Evolutionary conservation across 2,329 filamentous ascomycete species (phyloP).

Genomic region (Incumbomyces delicatus): DNA sequence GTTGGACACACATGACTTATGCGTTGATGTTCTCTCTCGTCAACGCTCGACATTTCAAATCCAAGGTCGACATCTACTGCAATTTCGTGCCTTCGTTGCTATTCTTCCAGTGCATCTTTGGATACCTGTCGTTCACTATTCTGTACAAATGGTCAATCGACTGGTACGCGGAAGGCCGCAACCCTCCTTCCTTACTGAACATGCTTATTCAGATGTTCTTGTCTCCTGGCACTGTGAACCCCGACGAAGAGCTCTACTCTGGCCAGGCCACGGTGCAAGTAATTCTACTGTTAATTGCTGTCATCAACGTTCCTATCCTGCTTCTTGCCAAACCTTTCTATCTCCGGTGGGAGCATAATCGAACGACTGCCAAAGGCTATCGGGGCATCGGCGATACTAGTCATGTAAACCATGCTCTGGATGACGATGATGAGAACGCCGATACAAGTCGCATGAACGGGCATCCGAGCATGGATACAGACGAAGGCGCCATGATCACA

Average conservation of each 20-base stretch:
- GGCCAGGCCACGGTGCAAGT: constrained; percentile 71
- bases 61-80: constrained; percentile 88
- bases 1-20: constrained; percentile 92
- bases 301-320: constrained; percentile 78
- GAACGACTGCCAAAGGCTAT: constrained; percentile 77
- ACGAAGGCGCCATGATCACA: constrained; percentile 80
- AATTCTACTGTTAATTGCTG: constrained; percentile 67
- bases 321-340: constrained; percentile 95
- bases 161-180: constrained; percentile 58
- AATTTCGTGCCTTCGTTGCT: constrained; percentile 98
- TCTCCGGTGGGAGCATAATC: constrained; percentile 87
- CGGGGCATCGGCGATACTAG: constrained; percentile 76
- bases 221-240: constrained; percentile 58
- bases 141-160: constrained; percentile 95
- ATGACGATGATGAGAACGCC: constrained; percentile 58
- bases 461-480: constrained; percentile 61
- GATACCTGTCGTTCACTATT: constrained; percentile 87
- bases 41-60: constrained; percentile 92
- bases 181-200: constrained; percentile 83
- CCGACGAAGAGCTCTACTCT: constrained; percentile 64
- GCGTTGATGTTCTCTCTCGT: constrained; percentile 85
- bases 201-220: constrained; percentile 99
- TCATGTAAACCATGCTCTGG: constrained; percentile 76
- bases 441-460: constrained; percentile 38
- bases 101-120: constrained; percentile 98